Conservation (phyloP, 139 green algal species). For the Ettlia oleoabundans region DNA sequence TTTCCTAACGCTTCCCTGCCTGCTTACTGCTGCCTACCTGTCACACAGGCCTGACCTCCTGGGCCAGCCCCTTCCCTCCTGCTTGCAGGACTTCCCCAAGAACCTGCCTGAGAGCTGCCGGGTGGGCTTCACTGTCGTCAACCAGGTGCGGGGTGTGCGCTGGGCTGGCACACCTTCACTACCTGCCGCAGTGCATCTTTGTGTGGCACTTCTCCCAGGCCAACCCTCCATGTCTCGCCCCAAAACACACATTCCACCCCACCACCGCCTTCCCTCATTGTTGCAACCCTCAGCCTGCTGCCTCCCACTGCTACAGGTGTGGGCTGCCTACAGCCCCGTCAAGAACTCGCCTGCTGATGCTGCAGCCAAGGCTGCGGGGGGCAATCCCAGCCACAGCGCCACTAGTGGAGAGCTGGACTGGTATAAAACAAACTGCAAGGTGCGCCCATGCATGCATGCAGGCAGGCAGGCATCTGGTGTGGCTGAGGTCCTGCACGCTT, state of each 20-base stretch:
- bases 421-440: conserved; percentile 62
- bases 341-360: conserved; percentile 95
- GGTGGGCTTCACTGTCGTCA: conserved; percentile 95
- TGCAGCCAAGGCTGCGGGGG: conserved; percentile 75
- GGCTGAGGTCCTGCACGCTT: too few species aligned
- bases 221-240: too few species aligned
- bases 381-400: conserved; percentile 89
- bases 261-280: too few species aligned
- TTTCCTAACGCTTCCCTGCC: not conserved
- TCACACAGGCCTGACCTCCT: not conserved
- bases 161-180: too few species aligned
- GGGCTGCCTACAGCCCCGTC: conserved; percentile 95
- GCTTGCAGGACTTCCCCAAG: conserved; percentile 88
- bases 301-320: conserved; percentile 66
- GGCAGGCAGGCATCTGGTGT: too few species aligned
- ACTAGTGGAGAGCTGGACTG: conserved; percentile 86
- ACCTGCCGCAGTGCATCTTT: too few species aligned
- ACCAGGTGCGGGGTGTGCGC: too few species aligned
- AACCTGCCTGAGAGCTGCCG: conserved; percentile 65
- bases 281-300: not conserved
- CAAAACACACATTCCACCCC: not conserved
- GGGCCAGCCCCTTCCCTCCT: not conserved
- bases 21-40: not conserved
- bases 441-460: not conserved
- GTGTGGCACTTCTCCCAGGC: too few species aligned